Evolutionary conservation across 176 grass and related monocot genomes (phyloP).

Genomic region (Puya raimondii): DNA sequence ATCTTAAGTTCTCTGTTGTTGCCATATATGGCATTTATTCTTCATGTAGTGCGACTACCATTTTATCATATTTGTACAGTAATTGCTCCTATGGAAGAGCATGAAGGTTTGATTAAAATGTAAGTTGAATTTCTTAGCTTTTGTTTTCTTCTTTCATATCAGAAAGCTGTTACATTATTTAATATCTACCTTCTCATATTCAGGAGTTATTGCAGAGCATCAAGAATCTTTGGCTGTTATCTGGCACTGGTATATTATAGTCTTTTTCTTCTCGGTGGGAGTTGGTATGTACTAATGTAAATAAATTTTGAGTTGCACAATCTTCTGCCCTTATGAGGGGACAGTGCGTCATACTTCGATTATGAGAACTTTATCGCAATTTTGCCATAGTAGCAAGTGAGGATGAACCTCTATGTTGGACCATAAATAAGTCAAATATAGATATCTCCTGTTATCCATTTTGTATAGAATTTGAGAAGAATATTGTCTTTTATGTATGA

Average conservation of each 20-base stretch:
- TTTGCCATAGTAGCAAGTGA: not conserved
- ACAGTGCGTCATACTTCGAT: not conserved
- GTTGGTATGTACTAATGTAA: not conserved
- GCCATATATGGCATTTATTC: not conserved
- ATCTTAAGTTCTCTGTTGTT: not conserved
- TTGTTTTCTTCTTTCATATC: not conserved
- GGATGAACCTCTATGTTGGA: not conserved
- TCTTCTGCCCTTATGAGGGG: not conserved
- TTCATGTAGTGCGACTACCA: not conserved
- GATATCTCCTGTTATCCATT: too few relatives aligned
- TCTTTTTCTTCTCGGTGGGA: not conserved
- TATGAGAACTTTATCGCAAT: not conserved
- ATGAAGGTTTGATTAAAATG: not conserved
- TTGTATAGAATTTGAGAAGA: too few relatives aligned
- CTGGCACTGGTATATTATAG: not conserved
- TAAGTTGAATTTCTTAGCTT: not conserved
- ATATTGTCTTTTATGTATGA: too few relatives aligned
- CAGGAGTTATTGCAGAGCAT: not conserved
- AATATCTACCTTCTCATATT: not conserved
- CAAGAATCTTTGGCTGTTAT: not conserved
- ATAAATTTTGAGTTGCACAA: not conserved
- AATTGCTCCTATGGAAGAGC: not conserved
- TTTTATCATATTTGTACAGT: conserved; percentile 4
- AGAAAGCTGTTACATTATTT: not conserved
- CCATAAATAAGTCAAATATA: too few relatives aligned